These are phyloP conservation scores for Talaromyces sp. DNA, from an alignment of 2,329 filamentous ascomycete species.

Conservation along the genomic window DNA sequence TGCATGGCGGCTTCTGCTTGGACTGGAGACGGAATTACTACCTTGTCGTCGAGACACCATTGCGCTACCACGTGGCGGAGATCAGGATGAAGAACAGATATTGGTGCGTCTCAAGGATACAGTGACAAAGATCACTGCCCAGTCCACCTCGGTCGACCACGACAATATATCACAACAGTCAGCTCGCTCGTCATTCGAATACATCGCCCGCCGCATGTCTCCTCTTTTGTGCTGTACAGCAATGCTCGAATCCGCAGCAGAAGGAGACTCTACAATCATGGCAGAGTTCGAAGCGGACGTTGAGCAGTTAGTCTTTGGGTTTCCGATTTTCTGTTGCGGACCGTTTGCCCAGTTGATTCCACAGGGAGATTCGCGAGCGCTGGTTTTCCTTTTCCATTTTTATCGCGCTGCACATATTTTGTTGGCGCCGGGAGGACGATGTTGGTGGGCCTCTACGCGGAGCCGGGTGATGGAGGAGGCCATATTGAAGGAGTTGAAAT, in stretches of 20 bases:
- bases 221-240: slow-evolving; percentile 3
- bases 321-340: neutral
- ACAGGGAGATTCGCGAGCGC: neutral
- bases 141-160: neutral
- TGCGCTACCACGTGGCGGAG: neutral
- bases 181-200: neutral
- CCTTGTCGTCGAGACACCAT: neutral
- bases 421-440: neutral
- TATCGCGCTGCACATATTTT: neutral
- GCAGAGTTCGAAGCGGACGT: neutral
- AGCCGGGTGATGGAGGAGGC: neutral
- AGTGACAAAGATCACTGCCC: neutral
- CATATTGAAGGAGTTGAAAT: neutral
- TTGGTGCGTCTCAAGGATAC: neutral
- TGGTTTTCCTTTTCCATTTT: neutral
- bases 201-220: neutral
- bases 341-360: neutral
- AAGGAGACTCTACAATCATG: neutral
- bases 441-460: slow-evolving; percentile 1
- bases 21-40: neutral
- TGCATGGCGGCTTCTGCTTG: neutral
- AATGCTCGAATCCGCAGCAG: neutral
- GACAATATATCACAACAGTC: neutral
- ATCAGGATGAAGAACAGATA: neutral
- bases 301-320: slow-evolving; percentile 6